These are phyloP conservation scores for Cryphonectria japonica DNA, from an alignment of 2,329 filamentous ascomycete species.

Conservation along the genomic window DNA sequence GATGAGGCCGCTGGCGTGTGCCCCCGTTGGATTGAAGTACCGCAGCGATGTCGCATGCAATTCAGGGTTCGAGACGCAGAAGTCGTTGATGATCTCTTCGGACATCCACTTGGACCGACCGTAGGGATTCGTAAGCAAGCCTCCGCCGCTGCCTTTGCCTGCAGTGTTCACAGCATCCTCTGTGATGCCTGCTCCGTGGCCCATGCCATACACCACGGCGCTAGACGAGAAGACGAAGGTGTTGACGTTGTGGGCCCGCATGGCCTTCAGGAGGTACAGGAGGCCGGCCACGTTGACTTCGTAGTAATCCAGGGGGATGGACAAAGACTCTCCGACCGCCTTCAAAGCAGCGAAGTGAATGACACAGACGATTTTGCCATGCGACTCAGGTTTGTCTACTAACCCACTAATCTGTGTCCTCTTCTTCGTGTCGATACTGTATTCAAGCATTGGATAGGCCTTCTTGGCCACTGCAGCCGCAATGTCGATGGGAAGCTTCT, in stretches of 20 bases:
- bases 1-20: slow-evolving; percentile 24
- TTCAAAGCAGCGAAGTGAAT: slow-evolving; percentile 28
- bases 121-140: slow-evolving; percentile 27
- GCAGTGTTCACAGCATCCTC: slow-evolving; percentile 25
- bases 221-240: slow-evolving; percentile 28
- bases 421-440: slow-evolving; percentile 18
- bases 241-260: slow-evolving; percentile 19
- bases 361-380: slow-evolving; percentile 24
- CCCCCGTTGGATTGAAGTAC: slow-evolving; percentile 27
- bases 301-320: slow-evolving; percentile 25
- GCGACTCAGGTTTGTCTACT: background rate
- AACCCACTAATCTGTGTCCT: slow-evolving; percentile 16
- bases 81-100: slow-evolving; percentile 29
- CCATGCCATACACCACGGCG: slow-evolving; percentile 24
- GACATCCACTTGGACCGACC: slow-evolving; percentile 28
- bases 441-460: slow-evolving; percentile 24
- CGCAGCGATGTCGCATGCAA: slow-evolving; percentile 26
- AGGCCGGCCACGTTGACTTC: slow-evolving; percentile 25
- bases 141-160: slow-evolving; percentile 23
- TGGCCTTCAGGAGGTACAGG: slow-evolving; percentile 18
- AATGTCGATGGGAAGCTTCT: slow-evolving; percentile 23
- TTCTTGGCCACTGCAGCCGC: slow-evolving; percentile 22
- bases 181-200: slow-evolving; percentile 20
- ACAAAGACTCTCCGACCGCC: slow-evolving; percentile 24
- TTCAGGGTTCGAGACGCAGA: slow-evolving; percentile 15